Evolutionary conservation across 2,329 filamentous ascomycete genomes (phyloP).

Genomic region (Paraphaeosphaeria sporulosa): DNA sequence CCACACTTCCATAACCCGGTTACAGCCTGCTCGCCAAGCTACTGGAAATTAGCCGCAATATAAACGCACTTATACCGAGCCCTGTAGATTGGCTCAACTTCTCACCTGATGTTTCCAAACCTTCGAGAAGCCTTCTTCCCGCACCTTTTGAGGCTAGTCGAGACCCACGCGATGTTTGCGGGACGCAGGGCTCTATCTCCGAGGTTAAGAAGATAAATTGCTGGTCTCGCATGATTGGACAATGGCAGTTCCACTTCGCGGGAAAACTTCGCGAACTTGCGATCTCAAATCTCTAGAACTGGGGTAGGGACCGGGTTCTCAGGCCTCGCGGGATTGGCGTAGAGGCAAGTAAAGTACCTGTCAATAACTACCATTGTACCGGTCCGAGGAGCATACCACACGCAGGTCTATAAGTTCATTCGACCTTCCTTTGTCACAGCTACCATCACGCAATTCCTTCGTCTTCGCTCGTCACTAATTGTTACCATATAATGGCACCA

Average conservation of each 20-base stretch:
- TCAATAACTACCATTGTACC: constrained; percentile 18
- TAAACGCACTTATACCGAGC: constrained; percentile 5
- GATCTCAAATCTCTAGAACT: background rate
- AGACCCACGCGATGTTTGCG: background rate
- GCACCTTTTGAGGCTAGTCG: constrained; percentile 6
- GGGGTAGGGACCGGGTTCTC: constrained; percentile 1
- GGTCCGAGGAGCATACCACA: constrained; percentile 1
- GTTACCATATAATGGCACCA: constrained; percentile 29
- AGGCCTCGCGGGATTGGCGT: constrained; percentile 1
- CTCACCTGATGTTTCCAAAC: constrained; percentile 11
- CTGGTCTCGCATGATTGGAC: constrained; percentile 1
- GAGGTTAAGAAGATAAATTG: background rate
- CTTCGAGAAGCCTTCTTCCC: constrained; percentile 13
- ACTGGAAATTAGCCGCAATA: constrained; percentile 12
- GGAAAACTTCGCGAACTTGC: constrained; percentile 2
- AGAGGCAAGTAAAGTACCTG: constrained; percentile 13
- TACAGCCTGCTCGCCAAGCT: constrained; percentile 9
- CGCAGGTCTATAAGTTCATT: constrained; percentile 16
- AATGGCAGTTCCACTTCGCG: background rate
- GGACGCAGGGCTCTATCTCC: constrained; percentile 10
- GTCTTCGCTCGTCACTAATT: constrained; percentile 13
- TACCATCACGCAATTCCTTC: constrained; percentile 13
- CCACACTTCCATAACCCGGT: background rate
- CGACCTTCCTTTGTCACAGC: constrained; percentile 3
- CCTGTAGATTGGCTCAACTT: background rate